phyloP scores from a whole-genome alignment of 2,329 filamentous ascomycete species.

The Diaporthe capsici region DNA sequence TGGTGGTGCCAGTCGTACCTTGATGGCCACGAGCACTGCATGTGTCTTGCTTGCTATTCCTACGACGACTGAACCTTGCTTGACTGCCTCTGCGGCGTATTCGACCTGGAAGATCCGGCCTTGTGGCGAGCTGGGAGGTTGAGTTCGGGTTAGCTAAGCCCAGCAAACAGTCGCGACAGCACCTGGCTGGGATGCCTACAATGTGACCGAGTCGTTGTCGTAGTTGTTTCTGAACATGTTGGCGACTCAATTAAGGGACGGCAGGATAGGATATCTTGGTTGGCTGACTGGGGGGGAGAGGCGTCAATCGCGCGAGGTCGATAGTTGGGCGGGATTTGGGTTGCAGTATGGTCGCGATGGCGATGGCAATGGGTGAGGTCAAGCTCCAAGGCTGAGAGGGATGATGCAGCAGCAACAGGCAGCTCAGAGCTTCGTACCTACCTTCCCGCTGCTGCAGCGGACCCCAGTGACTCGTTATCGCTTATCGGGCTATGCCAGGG shows the following conservation, averaged over 20 bases:
- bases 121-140: conserved; percentile 85
- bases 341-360: conserved; percentile 19
- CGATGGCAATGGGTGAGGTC: conserved; percentile 28
- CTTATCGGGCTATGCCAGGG: conserved; percentile 34
- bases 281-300: not conserved
- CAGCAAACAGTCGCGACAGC: conserved; percentile 42
- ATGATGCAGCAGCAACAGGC: conserved; percentile 44
- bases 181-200: conserved; percentile 71
- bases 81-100: conserved; percentile 98
- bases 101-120: conserved; percentile 99
- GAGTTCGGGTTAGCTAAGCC: conserved; percentile 49
- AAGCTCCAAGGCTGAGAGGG: conserved; percentile 42
- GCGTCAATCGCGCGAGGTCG: conserved; percentile 2
- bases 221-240: conserved; percentile 99
- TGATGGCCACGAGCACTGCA: conserved; percentile 93
- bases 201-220: conserved; percentile 99
- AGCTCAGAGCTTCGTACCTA: conserved; percentile 48
- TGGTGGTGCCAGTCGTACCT: conserved; percentile 70
- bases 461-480: conserved; percentile 36
- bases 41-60: conserved; percentile 98
- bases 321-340: conserved; percentile 9
- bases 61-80: conserved; percentile 98
- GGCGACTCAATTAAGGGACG: conserved; percentile 47
- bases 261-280: not conserved
- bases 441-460: conserved; percentile 30